Evolutionary conservation across 768 basidiomycete genomes (phyloP).

Genomic region (Cystobasidium tubakii): DNA sequence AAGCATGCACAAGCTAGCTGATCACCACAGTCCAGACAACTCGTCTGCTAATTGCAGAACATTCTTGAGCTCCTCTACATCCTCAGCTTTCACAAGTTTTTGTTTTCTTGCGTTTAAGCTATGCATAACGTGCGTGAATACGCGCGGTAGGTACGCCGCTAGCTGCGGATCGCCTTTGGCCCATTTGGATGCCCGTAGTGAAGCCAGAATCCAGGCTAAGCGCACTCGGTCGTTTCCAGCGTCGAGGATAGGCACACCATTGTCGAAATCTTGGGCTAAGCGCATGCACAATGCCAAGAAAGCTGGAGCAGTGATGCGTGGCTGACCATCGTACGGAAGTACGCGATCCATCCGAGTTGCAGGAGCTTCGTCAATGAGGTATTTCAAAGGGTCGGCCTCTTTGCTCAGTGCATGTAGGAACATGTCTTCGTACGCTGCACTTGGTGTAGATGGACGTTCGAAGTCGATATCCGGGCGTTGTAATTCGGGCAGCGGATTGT

Average conservation of each 20-base stretch:
- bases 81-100: not conserved
- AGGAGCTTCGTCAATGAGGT: constrained; percentile 21
- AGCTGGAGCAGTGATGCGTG: constrained; percentile 5
- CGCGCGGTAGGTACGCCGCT: not conserved
- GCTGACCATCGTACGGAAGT: not conserved
- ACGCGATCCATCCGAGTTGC: not conserved
- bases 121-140: constrained; percentile 4
- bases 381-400: not conserved
- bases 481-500: too few species aligned
- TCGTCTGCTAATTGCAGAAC: not conserved
- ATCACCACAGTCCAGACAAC: not conserved
- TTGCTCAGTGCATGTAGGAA: constrained; percentile 4
- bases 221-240: not conserved
- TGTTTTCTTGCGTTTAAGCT: not conserved
- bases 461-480: not conserved
- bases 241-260: not conserved
- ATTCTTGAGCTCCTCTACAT: not conserved
- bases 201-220: constrained; percentile 3
- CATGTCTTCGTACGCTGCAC: constrained; percentile 22
- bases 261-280: constrained; percentile 14
- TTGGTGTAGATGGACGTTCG: not conserved
- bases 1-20: not conserved
- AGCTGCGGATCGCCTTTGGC: not conserved
- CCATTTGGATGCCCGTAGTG: not conserved
- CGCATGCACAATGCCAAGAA: constrained; percentile 4